phyloP scores from a whole-genome alignment of 1,284 basidiomycete species.

The Naganishia sp. region DNA sequence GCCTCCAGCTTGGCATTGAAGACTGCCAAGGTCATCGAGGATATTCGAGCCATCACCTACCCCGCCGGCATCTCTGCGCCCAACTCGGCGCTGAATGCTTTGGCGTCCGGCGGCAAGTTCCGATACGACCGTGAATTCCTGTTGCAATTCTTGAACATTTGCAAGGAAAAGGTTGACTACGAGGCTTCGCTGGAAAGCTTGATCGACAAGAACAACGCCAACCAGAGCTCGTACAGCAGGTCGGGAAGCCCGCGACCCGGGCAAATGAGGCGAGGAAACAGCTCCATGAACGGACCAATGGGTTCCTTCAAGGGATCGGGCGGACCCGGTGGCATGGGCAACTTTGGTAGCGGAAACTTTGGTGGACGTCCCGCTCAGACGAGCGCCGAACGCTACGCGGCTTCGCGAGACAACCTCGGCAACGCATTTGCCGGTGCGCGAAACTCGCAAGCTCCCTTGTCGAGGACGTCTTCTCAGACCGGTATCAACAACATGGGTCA shows the following conservation, averaged over 20 bases:
- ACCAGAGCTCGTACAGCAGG: slow-evolving; percentile 54
- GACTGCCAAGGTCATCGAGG: slow-evolving; percentile 77
- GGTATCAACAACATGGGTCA: slow-evolving; percentile 42
- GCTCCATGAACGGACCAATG: slow-evolving; percentile 45
- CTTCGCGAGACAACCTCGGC: slow-evolving; percentile 51
- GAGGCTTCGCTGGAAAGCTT: slow-evolving; percentile 88
- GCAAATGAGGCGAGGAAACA: slow-evolving; percentile 40
- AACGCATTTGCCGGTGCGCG: slow-evolving; percentile 53
- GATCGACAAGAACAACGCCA: slow-evolving; percentile 64
- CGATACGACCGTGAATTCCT: slow-evolving; percentile 98
- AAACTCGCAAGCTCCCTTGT: slow-evolving; percentile 58
- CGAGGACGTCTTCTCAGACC: slow-evolving; percentile 74
- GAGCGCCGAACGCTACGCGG: slow-evolving; percentile 71
- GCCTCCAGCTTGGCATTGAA: slow-evolving; percentile 68
- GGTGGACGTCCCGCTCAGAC: slow-evolving; percentile 59
- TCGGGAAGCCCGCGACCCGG: slow-evolving; percentile 37
- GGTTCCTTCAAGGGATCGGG: slow-evolving; percentile 33
- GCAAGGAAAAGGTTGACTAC: slow-evolving; percentile 89
- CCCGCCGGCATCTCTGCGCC: slow-evolving; percentile 83
- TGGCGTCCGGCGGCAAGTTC: slow-evolving; percentile 83
- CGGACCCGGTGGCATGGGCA: slow-evolving; percentile 46
- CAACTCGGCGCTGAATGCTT: slow-evolving; percentile 77
- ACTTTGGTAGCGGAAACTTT: slow-evolving; percentile 76
- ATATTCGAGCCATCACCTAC: slow-evolving; percentile 76
- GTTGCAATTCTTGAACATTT: slow-evolving; percentile 93